Evolutionary conservation across 83 land plant genomes (phyloP).

Genomic region (Thuja plicata): DNA sequence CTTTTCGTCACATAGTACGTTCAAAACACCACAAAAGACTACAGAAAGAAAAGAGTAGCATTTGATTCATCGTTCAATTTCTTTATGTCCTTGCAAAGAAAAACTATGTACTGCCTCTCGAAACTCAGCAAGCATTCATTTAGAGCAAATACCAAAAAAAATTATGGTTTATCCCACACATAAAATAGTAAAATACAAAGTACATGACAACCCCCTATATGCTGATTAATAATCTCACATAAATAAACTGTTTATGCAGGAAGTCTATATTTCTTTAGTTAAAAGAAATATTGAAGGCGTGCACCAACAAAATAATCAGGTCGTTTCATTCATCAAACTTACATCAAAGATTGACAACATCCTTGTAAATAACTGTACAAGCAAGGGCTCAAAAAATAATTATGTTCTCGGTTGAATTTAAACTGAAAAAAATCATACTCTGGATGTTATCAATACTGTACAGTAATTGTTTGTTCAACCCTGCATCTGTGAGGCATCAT

Average conservation of each 20-base stretch:
- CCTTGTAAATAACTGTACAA: not conserved
- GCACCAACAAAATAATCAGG: not conserved
- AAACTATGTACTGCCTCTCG: not conserved
- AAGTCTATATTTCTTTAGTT: not conserved
- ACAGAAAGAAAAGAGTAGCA: not conserved
- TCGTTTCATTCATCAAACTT: not conserved
- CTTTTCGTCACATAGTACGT: not conserved
- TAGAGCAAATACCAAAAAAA: not conserved
- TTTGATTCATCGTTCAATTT: not conserved
- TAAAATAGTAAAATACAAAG: not conserved
- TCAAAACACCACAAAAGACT: not conserved
- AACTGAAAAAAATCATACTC: not conserved
- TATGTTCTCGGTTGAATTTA: not conserved
- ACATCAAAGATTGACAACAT: not conserved
- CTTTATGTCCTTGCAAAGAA: not conserved
- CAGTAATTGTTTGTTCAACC: not conserved
- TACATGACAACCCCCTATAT: not conserved
- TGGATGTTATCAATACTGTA: not conserved
- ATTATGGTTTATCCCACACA: not conserved
- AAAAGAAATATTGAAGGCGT: not conserved
- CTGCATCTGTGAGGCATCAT: constrained; percentile 7
- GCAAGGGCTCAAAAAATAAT: not conserved
- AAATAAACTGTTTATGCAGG: not conserved
- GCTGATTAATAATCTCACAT: not conserved
- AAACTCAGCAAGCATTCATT: not conserved